Conservation (phyloP, 129 eudicot genomes). For the Logfia minima region DNA sequence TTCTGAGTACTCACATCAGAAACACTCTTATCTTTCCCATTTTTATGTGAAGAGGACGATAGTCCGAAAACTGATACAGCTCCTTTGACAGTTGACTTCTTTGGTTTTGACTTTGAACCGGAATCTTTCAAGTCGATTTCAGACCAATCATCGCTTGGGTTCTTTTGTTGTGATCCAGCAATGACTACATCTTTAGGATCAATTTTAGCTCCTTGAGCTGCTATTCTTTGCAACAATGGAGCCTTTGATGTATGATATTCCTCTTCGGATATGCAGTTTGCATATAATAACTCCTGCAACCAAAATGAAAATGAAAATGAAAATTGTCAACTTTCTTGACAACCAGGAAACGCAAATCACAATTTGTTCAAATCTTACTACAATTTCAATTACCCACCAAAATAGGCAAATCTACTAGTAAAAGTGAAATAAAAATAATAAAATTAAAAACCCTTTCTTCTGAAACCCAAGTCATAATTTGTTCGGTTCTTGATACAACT, state of each 20-base stretch:
- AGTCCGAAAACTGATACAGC: conserved; percentile 56
- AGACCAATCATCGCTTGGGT: conserved; percentile 70
- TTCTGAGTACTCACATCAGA: conserved; percentile 31
- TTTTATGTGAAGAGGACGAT: conserved; percentile 49
- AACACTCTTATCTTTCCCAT: conserved; percentile 45
- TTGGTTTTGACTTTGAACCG: conserved; percentile 45
- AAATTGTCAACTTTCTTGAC: background rate
- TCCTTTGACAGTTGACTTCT: conserved; percentile 53
- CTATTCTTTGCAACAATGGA: conserved; percentile 78
- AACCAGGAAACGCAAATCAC: background rate
- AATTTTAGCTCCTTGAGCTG: conserved; percentile 86
- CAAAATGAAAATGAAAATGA: background rate
- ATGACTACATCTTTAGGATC: conserved; percentile 59
- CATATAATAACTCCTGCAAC: conserved; percentile 79
- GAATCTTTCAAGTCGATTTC: conserved; percentile 78
- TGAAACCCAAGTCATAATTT: background rate
- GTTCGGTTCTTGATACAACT: too few species aligned
- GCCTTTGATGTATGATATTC: conserved; percentile 91
- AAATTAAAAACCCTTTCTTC: background rate
- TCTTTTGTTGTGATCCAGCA: conserved; percentile 40
- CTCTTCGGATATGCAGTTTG: conserved; percentile 84
- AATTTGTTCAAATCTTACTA: conserved; percentile 1
- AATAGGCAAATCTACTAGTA: too few species aligned
- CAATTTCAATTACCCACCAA: background rate
- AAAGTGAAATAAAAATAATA: too few species aligned